Evolutionary conservation across 2,329 filamentous ascomycete species (phyloP).

Genomic region (Trichophyton equinum): DNA sequence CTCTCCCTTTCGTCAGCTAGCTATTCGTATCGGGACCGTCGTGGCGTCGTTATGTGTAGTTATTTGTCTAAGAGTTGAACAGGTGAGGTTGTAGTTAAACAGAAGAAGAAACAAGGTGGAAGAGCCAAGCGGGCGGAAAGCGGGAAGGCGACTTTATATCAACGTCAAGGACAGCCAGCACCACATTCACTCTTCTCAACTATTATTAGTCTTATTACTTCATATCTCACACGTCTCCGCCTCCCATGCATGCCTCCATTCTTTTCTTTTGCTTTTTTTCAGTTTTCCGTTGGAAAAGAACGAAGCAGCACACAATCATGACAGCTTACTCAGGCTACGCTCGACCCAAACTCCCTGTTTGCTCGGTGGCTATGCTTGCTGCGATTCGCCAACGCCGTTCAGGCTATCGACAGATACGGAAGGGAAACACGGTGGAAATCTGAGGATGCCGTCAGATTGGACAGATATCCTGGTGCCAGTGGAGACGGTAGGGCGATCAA

Average conservation of each 20-base stretch:
- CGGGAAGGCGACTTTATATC: slow-evolving; percentile 1
- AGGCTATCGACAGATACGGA: neutral
- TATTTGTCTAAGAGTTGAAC: neutral
- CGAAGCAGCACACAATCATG: neutral
- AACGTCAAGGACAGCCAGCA: neutral
- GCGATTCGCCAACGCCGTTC: neutral
- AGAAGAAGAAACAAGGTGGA: neutral
- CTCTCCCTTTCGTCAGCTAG: neutral
- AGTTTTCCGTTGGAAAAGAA: neutral
- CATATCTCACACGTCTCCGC: neutral
- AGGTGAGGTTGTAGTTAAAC: neutral
- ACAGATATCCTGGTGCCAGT: neutral
- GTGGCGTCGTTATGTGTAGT: neutral
- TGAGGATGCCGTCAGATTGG: neutral
- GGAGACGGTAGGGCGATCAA: neutral
- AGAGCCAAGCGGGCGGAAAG: neutral
- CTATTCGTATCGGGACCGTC: neutral
- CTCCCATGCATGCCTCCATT: neutral
- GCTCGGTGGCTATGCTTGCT: neutral
- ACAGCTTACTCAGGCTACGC: neutral
- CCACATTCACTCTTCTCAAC: neutral
- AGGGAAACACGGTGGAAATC: neutral
- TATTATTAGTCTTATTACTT: neutral
- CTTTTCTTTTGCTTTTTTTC: neutral
- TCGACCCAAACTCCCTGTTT: neutral